A percentile compares a stretch with the other conserved stretches of the same genome.
phyloP scores from a whole-genome alignment of 2,329 filamentous ascomycete species.

The Paramyrothecium sp. region DNA sequence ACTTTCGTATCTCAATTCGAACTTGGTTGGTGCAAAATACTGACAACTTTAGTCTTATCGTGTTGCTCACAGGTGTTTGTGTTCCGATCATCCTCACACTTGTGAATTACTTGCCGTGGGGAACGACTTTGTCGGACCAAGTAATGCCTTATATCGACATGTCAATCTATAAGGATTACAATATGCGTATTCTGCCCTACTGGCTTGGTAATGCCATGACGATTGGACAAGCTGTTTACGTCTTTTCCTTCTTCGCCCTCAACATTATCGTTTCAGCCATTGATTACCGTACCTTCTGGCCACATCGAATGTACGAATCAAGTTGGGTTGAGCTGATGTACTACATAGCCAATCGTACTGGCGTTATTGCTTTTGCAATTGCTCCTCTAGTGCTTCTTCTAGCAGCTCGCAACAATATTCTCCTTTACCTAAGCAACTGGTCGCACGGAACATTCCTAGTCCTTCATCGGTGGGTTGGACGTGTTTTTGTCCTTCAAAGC shows the following conservation, averaged over 20 bases:
- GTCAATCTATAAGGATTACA: neutral
- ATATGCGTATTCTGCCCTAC: neutral
- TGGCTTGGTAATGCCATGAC: neutral
- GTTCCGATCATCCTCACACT: neutral
- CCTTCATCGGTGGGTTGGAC: slow-evolving; percentile 47
- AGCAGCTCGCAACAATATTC: slow-evolving; percentile 40
- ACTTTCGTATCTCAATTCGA: neutral
- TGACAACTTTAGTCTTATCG: neutral
- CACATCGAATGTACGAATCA: slow-evolving; percentile 24
- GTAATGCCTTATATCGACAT: neutral
- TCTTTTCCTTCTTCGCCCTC: slow-evolving; percentile 11
- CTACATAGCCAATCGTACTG: slow-evolving; percentile 34
- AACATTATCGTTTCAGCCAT: slow-evolving; percentile 30
- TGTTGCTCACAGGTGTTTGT: neutral
- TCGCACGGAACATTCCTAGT: slow-evolving; percentile 43
- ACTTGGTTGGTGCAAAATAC: neutral
- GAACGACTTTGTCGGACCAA: neutral
- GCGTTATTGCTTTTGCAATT: slow-evolving; percentile 34
- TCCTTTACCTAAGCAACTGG: slow-evolving; percentile 45
- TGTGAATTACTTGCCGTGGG: neutral
- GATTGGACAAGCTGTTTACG: neutral
- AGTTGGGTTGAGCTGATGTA: slow-evolving; percentile 20
- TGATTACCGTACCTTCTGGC: slow-evolving; percentile 17
- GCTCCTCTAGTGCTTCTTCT: slow-evolving; percentile 38
- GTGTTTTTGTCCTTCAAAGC: slow-evolving; percentile 36